These are phyloP conservation scores for Meredithiella fracta DNA, from an alignment of 2,329 filamentous ascomycete species.

Conservation along the genomic window DNA sequence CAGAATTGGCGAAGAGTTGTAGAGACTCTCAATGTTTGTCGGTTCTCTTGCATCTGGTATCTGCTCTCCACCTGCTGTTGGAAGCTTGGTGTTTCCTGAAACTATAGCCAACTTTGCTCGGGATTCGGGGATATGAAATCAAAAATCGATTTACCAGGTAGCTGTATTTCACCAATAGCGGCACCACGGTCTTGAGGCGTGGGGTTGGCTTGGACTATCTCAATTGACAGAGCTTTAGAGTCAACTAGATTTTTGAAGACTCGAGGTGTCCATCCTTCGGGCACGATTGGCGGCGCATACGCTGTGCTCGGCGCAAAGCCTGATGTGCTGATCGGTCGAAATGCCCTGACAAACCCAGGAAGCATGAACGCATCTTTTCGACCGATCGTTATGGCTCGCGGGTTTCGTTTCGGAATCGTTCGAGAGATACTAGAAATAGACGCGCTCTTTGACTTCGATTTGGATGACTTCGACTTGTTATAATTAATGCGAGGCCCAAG, in stretches of 20 bases:
- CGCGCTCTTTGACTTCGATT: slow-evolving; percentile 30
- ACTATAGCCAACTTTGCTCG: slow-evolving; percentile 60
- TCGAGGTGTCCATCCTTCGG: not conserved
- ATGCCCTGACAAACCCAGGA: slow-evolving; percentile 5
- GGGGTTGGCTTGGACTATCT: not conserved
- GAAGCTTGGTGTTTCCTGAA: slow-evolving; percentile 62
- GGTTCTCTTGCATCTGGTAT: slow-evolving; percentile 44
- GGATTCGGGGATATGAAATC: slow-evolving; percentile 71
- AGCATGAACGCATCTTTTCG: not conserved
- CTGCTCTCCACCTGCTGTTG: slow-evolving; percentile 56
- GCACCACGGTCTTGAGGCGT: not conserved
- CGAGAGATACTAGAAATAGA: too few species aligned
- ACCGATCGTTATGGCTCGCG: not conserved
- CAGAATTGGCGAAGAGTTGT: slow-evolving; percentile 33
- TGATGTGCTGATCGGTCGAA: not conserved
- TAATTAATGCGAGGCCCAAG: slow-evolving; percentile 18
- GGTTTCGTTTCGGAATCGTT: slow-evolving; percentile 2
- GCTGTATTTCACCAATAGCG: slow-evolving; percentile 50
- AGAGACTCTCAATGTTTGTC: slow-evolving; percentile 42
- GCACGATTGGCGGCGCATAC: slow-evolving; percentile 8
- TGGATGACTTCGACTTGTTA: slow-evolving; percentile 8
- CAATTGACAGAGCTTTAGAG: not conserved
- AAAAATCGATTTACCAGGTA: slow-evolving; percentile 90
- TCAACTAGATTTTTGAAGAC: not conserved
- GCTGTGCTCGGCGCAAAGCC: not conserved